These are phyloP conservation scores for Collybiopsis luxurians DNA, from an alignment of 768 basidiomycete species.

Conservation along the genomic window DNA sequence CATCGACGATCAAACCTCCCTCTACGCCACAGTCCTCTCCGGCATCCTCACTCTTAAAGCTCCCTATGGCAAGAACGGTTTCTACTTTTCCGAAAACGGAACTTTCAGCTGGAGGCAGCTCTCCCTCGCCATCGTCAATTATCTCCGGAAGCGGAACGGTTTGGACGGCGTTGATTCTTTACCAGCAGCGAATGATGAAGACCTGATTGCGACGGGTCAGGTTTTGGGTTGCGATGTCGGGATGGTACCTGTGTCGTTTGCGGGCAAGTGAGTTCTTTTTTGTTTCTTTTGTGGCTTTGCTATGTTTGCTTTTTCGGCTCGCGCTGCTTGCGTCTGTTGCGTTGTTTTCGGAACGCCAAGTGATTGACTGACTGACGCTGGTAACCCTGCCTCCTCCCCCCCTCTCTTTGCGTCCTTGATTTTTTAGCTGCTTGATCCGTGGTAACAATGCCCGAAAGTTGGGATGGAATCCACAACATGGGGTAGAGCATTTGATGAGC, in stretches of 20 bases:
- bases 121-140: slow-evolving; percentile 7
- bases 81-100: slow-evolving; percentile 13
- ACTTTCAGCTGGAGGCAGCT: slow-evolving; percentile 11
- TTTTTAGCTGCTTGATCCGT: neutral
- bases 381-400: no score
- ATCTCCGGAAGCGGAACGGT: neutral
- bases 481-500: slow-evolving; percentile 8
- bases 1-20: neutral
- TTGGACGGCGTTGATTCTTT: neutral
- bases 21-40: slow-evolving; percentile 3
- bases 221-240: slow-evolving; percentile 2
- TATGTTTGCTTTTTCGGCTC: neutral
- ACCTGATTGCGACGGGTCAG: slow-evolving; percentile 3
- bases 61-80: slow-evolving; percentile 10
- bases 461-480: slow-evolving; percentile 12
- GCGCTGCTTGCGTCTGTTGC: no score
- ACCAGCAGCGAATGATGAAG: slow-evolving; percentile 5
- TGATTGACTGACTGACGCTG: no score
- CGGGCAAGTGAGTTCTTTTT: slow-evolving; percentile 7
- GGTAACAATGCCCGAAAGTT: slow-evolving; percentile 8
- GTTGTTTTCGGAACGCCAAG: no score
- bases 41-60: slow-evolving; percentile 1
- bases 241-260: slow-evolving; percentile 9
- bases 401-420: no score
- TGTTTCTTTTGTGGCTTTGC: neutral